phyloP scores from a whole-genome alignment of 495 filamentous ascomycete genomes.

The Neurospora africana region DNA sequence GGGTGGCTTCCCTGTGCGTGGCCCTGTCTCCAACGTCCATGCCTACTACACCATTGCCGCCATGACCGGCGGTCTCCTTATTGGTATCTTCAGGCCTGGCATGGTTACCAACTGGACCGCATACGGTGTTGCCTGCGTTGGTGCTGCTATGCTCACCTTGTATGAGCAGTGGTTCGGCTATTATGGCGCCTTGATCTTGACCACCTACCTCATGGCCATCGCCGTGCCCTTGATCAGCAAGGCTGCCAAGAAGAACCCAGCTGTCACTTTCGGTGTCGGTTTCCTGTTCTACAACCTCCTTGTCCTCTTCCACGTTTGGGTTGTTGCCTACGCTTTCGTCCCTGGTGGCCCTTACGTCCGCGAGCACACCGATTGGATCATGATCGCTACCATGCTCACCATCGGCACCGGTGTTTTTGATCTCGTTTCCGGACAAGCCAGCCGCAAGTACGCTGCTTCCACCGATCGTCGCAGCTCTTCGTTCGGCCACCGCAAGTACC shows the following conservation, averaged over 20 bases:
- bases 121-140: conserved; percentile 65
- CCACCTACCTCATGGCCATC: conserved; percentile 75
- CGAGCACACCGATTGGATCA: conserved; percentile 92
- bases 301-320: conserved; percentile 93
- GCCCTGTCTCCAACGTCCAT: conserved; percentile 81
- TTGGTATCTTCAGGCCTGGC: conserved; percentile 62
- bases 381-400: conserved; percentile 72
- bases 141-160: conserved; percentile 69
- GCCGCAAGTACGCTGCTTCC: conserved; percentile 2
- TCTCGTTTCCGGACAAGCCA: conserved; percentile 37
- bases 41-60: conserved; percentile 71
- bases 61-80: conserved; percentile 76
- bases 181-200: conserved; percentile 66
- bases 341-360: conserved; percentile 88
- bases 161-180: conserved; percentile 83
- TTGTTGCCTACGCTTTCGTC: conserved; percentile 98
- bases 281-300: conserved; percentile 86
- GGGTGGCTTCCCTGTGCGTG: conserved; percentile 89
- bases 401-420: conserved; percentile 83
- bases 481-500: conserved; percentile 40
- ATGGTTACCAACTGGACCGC: conserved; percentile 70
- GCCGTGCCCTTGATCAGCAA: conserved; percentile 64
- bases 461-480: conserved; percentile 10
- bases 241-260: conserved; percentile 65
- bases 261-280: conserved; percentile 69